Evolutionary conservation across 352 stramenopile genomes (phyloP), one percentile per base, ranked within the genome.

Genomic region (Phytophthora rubi): DNA sequence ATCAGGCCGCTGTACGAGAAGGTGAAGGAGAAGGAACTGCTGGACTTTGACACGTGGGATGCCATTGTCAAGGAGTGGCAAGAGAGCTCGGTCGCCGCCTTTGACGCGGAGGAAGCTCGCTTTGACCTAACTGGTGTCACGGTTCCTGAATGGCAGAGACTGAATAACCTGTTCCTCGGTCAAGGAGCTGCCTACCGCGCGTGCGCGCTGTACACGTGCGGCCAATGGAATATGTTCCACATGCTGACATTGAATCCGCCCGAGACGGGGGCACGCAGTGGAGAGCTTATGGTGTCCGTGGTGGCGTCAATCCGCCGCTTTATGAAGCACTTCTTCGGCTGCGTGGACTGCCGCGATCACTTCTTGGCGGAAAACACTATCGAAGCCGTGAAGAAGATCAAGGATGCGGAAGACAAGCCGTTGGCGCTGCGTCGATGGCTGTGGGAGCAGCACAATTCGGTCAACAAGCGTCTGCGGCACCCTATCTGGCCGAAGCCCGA

Each of bases 141-240:
- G 0, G 77, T 92, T 44, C 79, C 83, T 3, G 83, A 92, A 35
- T 95, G 87, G 87, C 84, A 93, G 70, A 73, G 79, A 6, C 44
- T 91, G 26, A 76, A 80, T 39, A 74, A 89, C 51, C 62, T 93
- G 59, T 95, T 95, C 59, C 6, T 82, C 5, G 87, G 87, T 28
- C 65, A 90, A 48, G 87, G 87, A 23, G 78, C 80, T 15, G 75
- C 80, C 1, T 95, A 95, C 65, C 77, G 77, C 23, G 83, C 87
- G 2, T 95, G 87, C 39, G 87, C 86, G 23, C 63, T 90, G 26
- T 95, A 95, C 70, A 95, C 87, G 47, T 95, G 87, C 54, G 87
- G 87, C 1, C 87, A 95, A 71, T 95, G 87, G 87, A 95, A 81
- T 49, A 91, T 95, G 82, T 95, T 95, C 71, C 87, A 95, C 78